Percentiles rank a stretch among this genome's conserved stretches.
Conservation (phyloP, 2,329 filamentous ascomycete species). For the Westerdykella aurantiaca region DNA sequence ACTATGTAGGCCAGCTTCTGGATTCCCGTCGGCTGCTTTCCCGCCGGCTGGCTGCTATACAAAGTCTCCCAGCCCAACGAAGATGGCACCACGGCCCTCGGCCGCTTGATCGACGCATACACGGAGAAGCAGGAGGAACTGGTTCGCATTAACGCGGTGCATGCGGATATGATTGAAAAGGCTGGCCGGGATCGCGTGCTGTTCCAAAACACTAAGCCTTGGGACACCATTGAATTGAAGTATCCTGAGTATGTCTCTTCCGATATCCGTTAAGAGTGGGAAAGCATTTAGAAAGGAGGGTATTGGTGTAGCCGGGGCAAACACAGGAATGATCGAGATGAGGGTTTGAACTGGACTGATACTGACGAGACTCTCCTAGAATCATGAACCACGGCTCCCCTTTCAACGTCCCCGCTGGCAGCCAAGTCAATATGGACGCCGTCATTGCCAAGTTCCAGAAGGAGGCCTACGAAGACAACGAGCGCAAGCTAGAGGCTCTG, state of each 20-base stretch:
- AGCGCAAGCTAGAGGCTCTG: constrained; percentile 47
- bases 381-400: constrained; percentile 58
- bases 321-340: not conserved
- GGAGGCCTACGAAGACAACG: constrained; percentile 52
- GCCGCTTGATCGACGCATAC: constrained; percentile 52
- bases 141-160: constrained; percentile 54
- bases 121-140: constrained; percentile 49
- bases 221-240: constrained; percentile 50
- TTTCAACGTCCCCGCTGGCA: constrained; percentile 59
- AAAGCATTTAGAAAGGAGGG: too few relatives aligned
- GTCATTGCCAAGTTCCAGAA: constrained; percentile 60
- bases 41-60: constrained; percentile 43
- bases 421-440: constrained; percentile 52
- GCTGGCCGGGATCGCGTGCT: constrained; percentile 58
- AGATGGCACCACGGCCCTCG: constrained; percentile 39
- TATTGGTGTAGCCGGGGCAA: too few relatives aligned
- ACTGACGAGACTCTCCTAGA: constrained; percentile 37
- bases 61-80: constrained; percentile 38
- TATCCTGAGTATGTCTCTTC: constrained; percentile 57
- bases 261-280: not conserved
- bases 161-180: constrained; percentile 57
- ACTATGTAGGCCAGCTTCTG: constrained; percentile 42
- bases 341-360: not conserved
- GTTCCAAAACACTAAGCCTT: constrained; percentile 46
- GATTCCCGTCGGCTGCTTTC: constrained; percentile 42